Evolutionary conservation across 257 asterid genomes (phyloP).

Genomic region (Rhazya stricta): DNA sequence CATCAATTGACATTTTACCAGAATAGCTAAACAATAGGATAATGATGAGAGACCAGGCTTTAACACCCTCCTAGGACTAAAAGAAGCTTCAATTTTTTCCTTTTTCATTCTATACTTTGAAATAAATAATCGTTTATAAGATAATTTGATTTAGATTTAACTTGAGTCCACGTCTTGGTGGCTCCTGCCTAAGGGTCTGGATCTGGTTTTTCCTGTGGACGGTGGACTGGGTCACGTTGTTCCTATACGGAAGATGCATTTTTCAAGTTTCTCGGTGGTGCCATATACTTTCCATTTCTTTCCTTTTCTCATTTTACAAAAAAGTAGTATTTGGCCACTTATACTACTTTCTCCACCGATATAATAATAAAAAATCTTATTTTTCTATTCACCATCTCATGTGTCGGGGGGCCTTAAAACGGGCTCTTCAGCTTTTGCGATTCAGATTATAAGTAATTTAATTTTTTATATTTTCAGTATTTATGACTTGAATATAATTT

Average conservation of each 20-base stretch:
- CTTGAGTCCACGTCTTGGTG: neutral
- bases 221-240: conserved; percentile 4
- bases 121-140: neutral
- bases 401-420: too few relatives aligned
- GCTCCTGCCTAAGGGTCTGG: neutral
- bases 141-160: too few relatives aligned
- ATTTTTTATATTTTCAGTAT: too few relatives aligned
- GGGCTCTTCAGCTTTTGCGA: too few relatives aligned
- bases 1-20: neutral
- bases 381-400: too few relatives aligned
- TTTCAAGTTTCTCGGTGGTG: neutral
- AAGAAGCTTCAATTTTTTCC: too few relatives aligned
- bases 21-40: neutral
- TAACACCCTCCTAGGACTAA: neutral
- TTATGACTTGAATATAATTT: too few relatives aligned
- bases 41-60: neutral
- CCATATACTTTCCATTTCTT: neutral
- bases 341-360: neutral
- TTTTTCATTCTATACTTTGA: too few relatives aligned
- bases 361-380: neutral
- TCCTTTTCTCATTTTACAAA: neutral
- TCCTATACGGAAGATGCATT: neutral
- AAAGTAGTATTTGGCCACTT: neutral
- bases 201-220: neutral
- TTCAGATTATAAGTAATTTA: too few relatives aligned